These are phyloP conservation scores for Picochlorum costavermella DNA, from an alignment of 139 green algal species.

Conservation along the genomic window DNA sequence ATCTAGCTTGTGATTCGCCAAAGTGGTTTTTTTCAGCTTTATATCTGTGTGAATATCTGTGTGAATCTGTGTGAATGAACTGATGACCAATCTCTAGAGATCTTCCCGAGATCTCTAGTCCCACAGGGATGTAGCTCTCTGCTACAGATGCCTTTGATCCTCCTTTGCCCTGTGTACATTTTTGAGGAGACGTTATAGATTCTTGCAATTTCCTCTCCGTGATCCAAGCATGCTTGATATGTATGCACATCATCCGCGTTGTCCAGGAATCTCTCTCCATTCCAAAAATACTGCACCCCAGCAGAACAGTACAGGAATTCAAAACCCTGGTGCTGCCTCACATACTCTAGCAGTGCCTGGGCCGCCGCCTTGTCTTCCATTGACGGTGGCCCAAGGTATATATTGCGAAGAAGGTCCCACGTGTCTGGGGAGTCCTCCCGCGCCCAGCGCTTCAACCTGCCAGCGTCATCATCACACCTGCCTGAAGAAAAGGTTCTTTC, in stretches of 20 bases:
- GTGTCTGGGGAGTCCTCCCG: background rate
- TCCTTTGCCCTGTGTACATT: background rate
- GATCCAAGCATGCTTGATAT: background rate
- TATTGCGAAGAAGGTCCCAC: background rate
- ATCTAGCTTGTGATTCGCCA: too few species aligned
- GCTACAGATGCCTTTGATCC: background rate
- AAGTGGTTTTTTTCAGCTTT: too few species aligned
- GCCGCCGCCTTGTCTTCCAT: background rate
- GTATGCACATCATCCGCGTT: background rate
- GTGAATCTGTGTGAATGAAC: too few species aligned
- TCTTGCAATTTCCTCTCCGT: background rate
- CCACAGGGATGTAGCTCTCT: too few species aligned
- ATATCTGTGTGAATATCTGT: too few species aligned
- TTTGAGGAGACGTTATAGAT: background rate
- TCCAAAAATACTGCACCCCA: background rate
- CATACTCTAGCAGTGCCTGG: background rate
- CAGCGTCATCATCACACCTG: background rate
- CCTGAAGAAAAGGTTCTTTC: background rate
- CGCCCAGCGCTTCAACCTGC: background rate
- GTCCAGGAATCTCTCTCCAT: background rate
- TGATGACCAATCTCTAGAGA: too few species aligned
- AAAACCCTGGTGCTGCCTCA: background rate
- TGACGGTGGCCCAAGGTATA: background rate
- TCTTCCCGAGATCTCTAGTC: too few species aligned
- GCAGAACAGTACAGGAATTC: background rate